Conservation (phyloP, 345 rosid species). For the Eucalyptus polyanthemos region DNA sequence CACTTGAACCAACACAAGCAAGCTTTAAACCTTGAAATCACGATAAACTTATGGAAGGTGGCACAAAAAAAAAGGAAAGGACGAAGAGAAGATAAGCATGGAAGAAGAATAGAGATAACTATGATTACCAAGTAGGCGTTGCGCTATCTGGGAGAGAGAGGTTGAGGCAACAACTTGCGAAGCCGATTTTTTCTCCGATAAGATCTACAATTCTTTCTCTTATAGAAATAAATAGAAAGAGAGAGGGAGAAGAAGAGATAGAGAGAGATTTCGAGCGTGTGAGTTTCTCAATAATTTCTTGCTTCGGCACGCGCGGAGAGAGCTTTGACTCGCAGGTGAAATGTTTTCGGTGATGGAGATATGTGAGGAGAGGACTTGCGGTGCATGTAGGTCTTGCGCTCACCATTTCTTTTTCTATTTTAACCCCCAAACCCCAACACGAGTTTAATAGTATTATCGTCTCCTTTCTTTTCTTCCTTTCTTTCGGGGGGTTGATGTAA, state of each 20-base stretch:
- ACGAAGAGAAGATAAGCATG: neutral
- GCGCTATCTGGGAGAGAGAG: neutral
- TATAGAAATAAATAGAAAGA: neutral
- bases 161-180: neutral
- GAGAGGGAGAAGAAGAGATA: neutral
- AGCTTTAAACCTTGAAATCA: neutral
- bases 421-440: neutral
- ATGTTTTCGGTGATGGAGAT: neutral
- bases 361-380: neutral
- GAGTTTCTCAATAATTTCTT: neutral
- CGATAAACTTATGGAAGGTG: neutral
- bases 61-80: neutral
- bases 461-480: neutral
- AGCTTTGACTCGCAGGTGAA: neutral
- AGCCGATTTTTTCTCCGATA: neutral
- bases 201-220: neutral
- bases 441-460: neutral
- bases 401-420: neutral
- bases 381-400: neutral
- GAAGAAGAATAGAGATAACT: neutral
- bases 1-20: neutral
- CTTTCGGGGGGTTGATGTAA: neutral
- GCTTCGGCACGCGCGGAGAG: neutral
- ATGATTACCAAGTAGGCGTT: neutral
- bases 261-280: neutral